Evolutionary conservation across 495 filamentous ascomycete species (phyloP).

Genomic region (Penicillium argentinense): DNA sequence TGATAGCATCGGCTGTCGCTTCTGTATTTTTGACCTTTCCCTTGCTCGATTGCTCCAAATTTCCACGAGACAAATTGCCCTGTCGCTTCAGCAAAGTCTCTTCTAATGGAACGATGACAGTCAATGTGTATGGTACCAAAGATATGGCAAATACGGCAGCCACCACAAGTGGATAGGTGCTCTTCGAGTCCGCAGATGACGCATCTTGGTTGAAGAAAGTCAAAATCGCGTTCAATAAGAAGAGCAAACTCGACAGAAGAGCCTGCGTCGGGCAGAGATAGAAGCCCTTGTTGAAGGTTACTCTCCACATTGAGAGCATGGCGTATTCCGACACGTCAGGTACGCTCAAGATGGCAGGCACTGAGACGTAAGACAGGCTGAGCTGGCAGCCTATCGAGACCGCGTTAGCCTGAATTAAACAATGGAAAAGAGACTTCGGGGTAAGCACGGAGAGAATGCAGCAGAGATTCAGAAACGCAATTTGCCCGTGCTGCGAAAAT

Average conservation of each 20-base stretch:
- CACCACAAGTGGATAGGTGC: not conserved
- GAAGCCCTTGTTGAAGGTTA: conserved; percentile 2
- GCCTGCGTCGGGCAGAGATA: conserved; percentile 3
- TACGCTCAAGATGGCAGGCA: conserved; percentile 2
- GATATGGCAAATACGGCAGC: not conserved
- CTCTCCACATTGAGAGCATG: conserved; percentile 1
- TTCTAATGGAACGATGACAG: conserved; percentile 1
- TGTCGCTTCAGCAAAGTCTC: not conserved
- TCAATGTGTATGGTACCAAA: conserved; percentile 1
- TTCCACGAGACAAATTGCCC: conserved; percentile 2
- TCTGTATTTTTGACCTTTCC: too few species aligned
- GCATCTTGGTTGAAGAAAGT: not conserved
- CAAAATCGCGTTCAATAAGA: not conserved
- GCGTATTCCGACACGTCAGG: not conserved
- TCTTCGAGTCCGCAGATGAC: not conserved
- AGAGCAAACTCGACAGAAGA: not conserved
- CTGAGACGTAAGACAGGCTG: conserved; percentile 4
- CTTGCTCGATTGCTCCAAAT: not conserved
- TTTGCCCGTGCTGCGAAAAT: not conserved
- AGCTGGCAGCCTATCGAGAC: conserved; percentile 1
- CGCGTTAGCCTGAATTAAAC: not conserved
- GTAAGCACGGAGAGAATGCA: not conserved
- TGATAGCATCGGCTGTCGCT: not conserved
- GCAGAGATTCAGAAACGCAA: not conserved
- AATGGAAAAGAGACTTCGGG: too few species aligned